phyloP scores from a whole-genome alignment of 1,284 basidiomycete genomes.

The Vanrija pseudolonga region DNA sequence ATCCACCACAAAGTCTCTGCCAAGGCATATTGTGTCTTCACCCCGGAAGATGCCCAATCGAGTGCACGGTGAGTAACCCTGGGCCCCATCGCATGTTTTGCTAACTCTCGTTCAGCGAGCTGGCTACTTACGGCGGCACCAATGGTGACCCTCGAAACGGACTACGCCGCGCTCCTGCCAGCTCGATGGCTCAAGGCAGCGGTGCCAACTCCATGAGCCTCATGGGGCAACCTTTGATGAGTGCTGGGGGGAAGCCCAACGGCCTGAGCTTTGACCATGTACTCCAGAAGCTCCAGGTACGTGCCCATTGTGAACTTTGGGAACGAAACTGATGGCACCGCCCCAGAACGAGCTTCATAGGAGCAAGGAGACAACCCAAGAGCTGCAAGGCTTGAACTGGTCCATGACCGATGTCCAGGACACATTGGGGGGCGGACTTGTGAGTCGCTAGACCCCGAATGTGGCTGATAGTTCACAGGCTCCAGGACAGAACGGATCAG shows the following conservation, averaged over 20 bases:
- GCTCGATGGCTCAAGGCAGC: slow-evolving; percentile 2
- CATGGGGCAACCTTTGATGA: slow-evolving; percentile 38
- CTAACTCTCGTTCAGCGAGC: slow-evolving; percentile 30
- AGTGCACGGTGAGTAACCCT: slow-evolving; percentile 39
- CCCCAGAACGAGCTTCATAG: slow-evolving; percentile 83
- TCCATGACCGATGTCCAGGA: slow-evolving; percentile 89
- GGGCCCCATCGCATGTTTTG: too few species aligned
- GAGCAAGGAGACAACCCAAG: slow-evolving; percentile 87
- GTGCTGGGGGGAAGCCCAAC: slow-evolving; percentile 44
- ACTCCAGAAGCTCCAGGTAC: slow-evolving; percentile 51
- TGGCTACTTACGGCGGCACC: slow-evolving; percentile 32
- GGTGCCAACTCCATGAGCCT: slow-evolving; percentile 20
- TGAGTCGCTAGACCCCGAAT: slow-evolving; percentile 48
- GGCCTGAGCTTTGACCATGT: slow-evolving; percentile 54
- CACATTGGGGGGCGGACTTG: slow-evolving; percentile 77
- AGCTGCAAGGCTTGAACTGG: slow-evolving; percentile 74
- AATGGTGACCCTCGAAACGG: slow-evolving; percentile 28
- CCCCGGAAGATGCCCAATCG: slow-evolving; percentile 67
- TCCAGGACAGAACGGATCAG: slow-evolving; percentile 52
- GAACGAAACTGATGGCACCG: slow-evolving; percentile 36
- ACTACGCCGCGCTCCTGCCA: slow-evolving; percentile 8
- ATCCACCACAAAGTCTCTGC: slow-evolving; percentile 98
- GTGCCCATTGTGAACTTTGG: slow-evolving; percentile 1
- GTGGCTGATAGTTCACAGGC: slow-evolving; percentile 32
- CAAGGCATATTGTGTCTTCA: slow-evolving; percentile 82